phyloP scores from a whole-genome alignment of 441 rosid genomes.

The Erodium texanum region DNA sequence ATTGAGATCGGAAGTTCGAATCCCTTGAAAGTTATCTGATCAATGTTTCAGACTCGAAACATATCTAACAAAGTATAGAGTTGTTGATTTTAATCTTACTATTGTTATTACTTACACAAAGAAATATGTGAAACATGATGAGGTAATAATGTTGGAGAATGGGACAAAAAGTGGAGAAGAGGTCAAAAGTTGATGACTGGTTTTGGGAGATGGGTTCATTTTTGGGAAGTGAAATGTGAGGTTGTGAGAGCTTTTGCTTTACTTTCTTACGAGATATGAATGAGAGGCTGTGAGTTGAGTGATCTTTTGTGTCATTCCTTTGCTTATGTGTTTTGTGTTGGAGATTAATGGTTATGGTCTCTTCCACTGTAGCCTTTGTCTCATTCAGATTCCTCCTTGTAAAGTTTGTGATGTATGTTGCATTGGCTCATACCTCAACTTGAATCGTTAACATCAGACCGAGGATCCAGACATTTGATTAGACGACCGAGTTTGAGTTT shows the following conservation, averaged over 20 bases:
- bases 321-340: too few relatives aligned
- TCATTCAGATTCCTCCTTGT: constrained; percentile 1
- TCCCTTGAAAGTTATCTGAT: too few relatives aligned
- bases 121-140: too few relatives aligned
- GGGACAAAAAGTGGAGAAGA: neutral
- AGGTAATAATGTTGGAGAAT: too few relatives aligned
- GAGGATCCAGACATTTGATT: too few relatives aligned
- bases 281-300: neutral
- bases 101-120: too few relatives aligned
- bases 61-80: too few relatives aligned
- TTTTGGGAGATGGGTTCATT: neutral
- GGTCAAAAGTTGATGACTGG: neutral
- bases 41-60: too few relatives aligned
- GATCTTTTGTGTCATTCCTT: neutral
- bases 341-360: neutral
- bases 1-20: too few relatives aligned
- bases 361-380: neutral
- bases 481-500: neutral
- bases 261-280: neutral
- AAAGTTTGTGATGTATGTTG: constrained; percentile 1
- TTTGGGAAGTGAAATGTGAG: neutral
- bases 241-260: neutral
- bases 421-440: neutral
- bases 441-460: too few relatives aligned
- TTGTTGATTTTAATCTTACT: too few relatives aligned